Base-by-base conservation (phyloP, 2,329 filamentous ascomycete genomes). In the Phialocephala sp. region DNA sequence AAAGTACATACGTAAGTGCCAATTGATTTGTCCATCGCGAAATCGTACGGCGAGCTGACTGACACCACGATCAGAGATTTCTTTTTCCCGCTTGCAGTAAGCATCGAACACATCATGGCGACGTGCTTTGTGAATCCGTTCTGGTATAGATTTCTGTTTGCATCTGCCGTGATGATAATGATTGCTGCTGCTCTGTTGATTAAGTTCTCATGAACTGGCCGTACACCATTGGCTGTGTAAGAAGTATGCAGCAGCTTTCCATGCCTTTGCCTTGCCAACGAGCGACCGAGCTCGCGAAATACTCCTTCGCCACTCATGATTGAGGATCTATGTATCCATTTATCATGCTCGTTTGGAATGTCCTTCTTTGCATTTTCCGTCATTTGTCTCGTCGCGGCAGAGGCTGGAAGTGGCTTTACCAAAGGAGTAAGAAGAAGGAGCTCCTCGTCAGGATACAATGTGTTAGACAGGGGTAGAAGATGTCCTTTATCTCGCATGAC, bases 91-190 rank as follows among this genome's bases (percentile, higher is more conserved):
- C 86, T 86, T 8, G 89, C 88, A 8, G 88, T 87, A 64, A 93
- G 85, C 87, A 93, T 91, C 24, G 91, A 92, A 79, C 94, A 97
- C 79, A 97, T 94, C 90, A 97, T 95, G 14, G 94, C 91, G 9
- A 97, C 92, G 71, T 98, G 94, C 76, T 97, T 98, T 1, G 94
- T 94, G 76, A 98, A 98, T 0, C 93, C 93, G 59, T 93, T 89
- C 77, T 98, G 94, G 75, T 97, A 98, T 15, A 97, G 81, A 75
- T 98, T 97, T 47, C 94, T 86, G 75, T 97, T 97, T 0, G 94
- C 94, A 79, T 98, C 94, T 11, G 94, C 94, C 0, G 94, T 97
- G 37, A 97, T 86, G 59, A 97, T 89, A 22, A 98, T 91, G 68
- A 97, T 93, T 4, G 91, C 92, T 60, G 91, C 92, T 12, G 94